Base-by-base conservation (phyloP, 139 green algal genomes). In the Auxenochlorella pyrenoidosa region DNA sequence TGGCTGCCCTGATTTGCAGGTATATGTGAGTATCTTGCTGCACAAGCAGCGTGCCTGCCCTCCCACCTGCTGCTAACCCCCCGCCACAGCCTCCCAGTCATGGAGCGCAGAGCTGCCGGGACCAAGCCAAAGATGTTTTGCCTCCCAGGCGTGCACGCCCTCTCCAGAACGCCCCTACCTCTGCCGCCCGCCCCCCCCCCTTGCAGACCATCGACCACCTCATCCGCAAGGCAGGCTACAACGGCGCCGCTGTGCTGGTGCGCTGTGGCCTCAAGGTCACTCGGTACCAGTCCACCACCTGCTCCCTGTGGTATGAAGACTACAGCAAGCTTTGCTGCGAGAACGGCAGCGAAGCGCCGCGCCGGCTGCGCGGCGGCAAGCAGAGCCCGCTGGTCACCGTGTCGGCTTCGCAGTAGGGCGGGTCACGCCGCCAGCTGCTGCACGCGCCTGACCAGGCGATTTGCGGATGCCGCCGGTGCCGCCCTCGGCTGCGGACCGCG, bases 151-250 rank as follows among this genome's bases (percentile, higher is more conserved):
- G 5, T 47, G 70, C 34, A 4, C 38, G 13, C 8, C 2, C 13
- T n/a, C 34, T 34, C 21, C 3, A 77, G 19, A 1, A 2, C 36
- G 2, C 34, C 15, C 21, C 75, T 66, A 6, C 75, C 3, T 51
- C 15, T 72, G n/a, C 78, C 4, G 60, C 24, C 6, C 18, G 16
- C 12, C 75, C 18, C 16, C 58, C 60, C n/a, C 34, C 22, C 34
- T 8, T 73, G 51, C 65, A 95, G 84, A 94, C 90, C 2, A 82
- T 97, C 15, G 92, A 96, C 58, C 84, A 93, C 18, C 90, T 97
- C 13, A 88, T 97, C 8, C 75, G 84, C 43, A 97, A 97, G 76
- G 72, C 71, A 10, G 84, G 84, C 40, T 88, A 44, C 60, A 38
- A 4, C 0, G 43, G 85, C 15, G 18, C 58, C 5, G 44, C 85